phyloP scores from a whole-genome alignment of 257 asterid species.

The Lithospermum erythrorhizon region DNA sequence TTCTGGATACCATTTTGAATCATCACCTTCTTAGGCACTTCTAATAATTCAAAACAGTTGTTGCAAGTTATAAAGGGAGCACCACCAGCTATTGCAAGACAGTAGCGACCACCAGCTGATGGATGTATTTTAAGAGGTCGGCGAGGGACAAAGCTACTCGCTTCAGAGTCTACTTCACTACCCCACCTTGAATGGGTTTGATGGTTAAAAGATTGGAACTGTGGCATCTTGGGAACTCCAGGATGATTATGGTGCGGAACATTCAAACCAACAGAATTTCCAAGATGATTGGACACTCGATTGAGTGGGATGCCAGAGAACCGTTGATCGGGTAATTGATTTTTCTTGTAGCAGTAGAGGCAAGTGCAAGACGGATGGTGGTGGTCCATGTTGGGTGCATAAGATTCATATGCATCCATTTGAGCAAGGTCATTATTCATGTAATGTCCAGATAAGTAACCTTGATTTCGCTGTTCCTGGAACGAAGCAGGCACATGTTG shows the following conservation, averaged over 20 bases:
- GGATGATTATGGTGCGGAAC: constrained; percentile 26
- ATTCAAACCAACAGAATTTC: constrained; percentile 18
- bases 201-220: constrained; percentile 26
- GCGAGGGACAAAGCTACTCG: constrained; percentile 19
- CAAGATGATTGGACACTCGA: constrained; percentile 19
- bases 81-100: constrained; percentile 69
- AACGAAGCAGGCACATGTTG: constrained; percentile 19
- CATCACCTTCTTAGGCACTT: constrained; percentile 44
- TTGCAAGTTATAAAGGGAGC: constrained; percentile 76
- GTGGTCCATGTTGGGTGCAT: constrained; percentile 26
- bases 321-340: constrained; percentile 25
- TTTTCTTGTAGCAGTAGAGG: constrained; percentile 38
- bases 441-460: constrained; percentile 33
- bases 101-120: constrained; percentile 23
- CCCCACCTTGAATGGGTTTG: constrained; percentile 39
- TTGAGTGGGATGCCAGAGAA: constrained; percentile 27
- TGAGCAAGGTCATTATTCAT: constrained; percentile 25
- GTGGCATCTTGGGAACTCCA: constrained; percentile 19
- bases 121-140: constrained; percentile 33
- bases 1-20: constrained; percentile 17
- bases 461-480: constrained; percentile 26
- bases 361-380: constrained; percentile 79
- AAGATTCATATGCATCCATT: constrained; percentile 30
- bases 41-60: constrained; percentile 57
- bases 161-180: constrained; percentile 48